Base-by-base conservation (phyloP, 768 basidiomycete species). In the Gymnopilus dilepis region DNA sequence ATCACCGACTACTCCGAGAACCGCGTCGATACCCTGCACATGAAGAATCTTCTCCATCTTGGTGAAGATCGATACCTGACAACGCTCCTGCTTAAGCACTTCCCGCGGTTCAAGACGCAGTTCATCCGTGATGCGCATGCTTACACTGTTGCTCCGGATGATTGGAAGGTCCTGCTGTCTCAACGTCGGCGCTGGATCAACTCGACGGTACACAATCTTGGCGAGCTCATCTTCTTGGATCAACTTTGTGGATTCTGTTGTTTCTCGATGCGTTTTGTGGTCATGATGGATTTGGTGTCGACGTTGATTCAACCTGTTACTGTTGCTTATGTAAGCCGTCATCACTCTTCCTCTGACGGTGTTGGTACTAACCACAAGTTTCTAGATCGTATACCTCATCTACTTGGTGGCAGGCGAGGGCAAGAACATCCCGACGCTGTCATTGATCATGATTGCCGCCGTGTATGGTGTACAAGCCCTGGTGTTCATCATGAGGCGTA, bases 161-260 rank as follows among this genome's bases (percentile, higher is more conserved):
- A 95, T 67, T 97, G 95, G 94, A 89, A 88, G 73, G 89, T 98
- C 24, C 76, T 99, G 55, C 78, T 99, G 21, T 97, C 95, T 7
- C 97, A 99, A 72, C 90, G 97, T 80, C 92, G 97, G 77, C 92
- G 97, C 68, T 99, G 97, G 97, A 99, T 99, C 77, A 99, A 99
- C 80, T 99, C 97, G 17, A 99, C 97, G 0, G 88, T 99, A 11
- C 97, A 99, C 79, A 99, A 99, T 76, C 78, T 99, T 58, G 93
- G 90, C 53, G 97, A 99, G 71, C 81, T 99, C 42, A 80, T 98
- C 58, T 95, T 95, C 80, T 76, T 98, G 70, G 93, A 96, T 57
- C 87, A 92, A 61, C 86, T 96, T 22, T 96, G 95, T 70, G 94
- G 94, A 64, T 97, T 99, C 86, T 99, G 97, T 72, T 97, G 94